Base-by-base conservation (phyloP, 768 basidiomycete genomes). In the Leccinum disarticulatum region DNA sequence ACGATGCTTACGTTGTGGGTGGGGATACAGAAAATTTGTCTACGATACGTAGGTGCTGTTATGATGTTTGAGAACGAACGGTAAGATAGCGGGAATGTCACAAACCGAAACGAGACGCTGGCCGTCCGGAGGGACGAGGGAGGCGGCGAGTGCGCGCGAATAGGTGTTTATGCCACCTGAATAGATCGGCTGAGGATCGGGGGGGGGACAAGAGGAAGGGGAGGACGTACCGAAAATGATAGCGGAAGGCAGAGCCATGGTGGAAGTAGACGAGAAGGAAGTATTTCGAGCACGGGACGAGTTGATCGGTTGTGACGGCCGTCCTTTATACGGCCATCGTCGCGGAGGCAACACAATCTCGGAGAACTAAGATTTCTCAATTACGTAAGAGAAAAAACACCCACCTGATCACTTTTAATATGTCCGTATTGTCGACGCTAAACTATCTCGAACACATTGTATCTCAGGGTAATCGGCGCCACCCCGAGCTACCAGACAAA, bases 111-210 rank as follows among this genome's bases (percentile, higher is more conserved):
- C 91, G 27, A 90, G 78, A 28, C 85, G 75, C 60, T 87, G 85
- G 38, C 86, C 89, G 35, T 87, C 77, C 7, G 83, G 67, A 3
- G 90, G 90, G 38, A 91, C 84, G 14, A 94, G 81, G 43, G 81
- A 74, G 54, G 81, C 77, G 38, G 88, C 87, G 55, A 94, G 82
- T 52, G 86, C 80, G 54, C 91, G 83, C 9, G 92, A 86, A 70
- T 79, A 88, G 56, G 88, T 90, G 76, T 91, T 92, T 64, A 93
- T 74, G 55, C 92, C 92, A 63, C 92, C 92, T 93, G 64, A 0
- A 9, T 4, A 17, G 55, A 62, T 57, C 52, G 60, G 59, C 57
- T 36, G 9, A 19, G 52, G 43, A 64, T 58, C 58, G 60, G 35
- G 53, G 49, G 36, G 13, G 52, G 50, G 50, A 41, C 60, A 41